A percentile compares a stretch with the other conserved stretches of the same genome.
These are phyloP conservation scores for Juglanconis sp. DNA, from an alignment of 2,329 filamentous ascomycete genomes.

Conservation along the genomic window DNA sequence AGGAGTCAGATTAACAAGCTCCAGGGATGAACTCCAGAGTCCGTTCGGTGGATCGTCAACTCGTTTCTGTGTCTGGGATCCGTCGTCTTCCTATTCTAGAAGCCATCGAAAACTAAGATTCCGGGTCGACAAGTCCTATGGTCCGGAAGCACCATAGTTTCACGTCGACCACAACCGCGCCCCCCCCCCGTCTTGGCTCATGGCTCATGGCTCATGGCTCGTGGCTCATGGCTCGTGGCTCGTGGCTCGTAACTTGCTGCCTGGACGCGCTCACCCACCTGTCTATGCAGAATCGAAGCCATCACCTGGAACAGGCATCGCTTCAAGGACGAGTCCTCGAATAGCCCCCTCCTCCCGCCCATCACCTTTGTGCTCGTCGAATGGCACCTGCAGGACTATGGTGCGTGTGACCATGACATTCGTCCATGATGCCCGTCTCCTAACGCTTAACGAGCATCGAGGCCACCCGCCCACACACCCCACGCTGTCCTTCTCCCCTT, in stretches of 20 bases:
- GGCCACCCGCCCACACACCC: neutral
- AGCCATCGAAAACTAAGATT: neutral
- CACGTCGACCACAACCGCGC: no score
- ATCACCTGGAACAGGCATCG: neutral
- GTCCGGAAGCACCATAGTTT: neutral
- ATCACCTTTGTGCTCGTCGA: neutral
- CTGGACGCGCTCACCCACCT: neutral
- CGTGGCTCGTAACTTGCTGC: no score
- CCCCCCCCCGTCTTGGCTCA: no score
- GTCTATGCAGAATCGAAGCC: neutral
- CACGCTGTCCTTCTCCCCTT: no score
- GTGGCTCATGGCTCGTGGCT: no score
- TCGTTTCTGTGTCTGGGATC: neutral
- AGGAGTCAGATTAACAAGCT: neutral
- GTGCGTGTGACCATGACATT: neutral
- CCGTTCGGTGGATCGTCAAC: neutral
- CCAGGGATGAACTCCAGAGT: neutral
- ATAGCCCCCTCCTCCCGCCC: neutral
- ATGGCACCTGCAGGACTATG: neutral
- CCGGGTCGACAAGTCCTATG: neutral
- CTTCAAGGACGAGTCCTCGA: neutral
- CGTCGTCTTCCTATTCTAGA: neutral
- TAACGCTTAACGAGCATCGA: no score
- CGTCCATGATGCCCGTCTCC: neutral
- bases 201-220: no score